Evolutionary conservation across 345 rosid genomes (phyloP).

Genomic region (Gynandropsis gynandra): DNA sequence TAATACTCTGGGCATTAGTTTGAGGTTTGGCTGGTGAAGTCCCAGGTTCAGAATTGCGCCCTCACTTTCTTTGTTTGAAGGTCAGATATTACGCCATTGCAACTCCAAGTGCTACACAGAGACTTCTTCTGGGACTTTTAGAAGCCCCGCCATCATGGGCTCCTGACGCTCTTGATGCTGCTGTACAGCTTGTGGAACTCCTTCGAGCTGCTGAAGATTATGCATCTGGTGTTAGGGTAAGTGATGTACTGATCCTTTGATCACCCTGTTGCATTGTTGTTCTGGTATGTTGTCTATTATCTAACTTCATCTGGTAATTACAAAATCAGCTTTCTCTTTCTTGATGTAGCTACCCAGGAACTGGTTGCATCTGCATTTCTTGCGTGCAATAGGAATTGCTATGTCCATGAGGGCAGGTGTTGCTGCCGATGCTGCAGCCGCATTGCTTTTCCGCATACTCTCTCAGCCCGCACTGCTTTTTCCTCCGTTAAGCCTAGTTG

Average conservation of each 20-base stretch:
- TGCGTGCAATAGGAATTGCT: constrained; percentile 95
- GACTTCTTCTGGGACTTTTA: constrained; percentile 93
- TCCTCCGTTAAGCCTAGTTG: constrained; percentile 89
- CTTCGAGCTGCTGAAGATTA: constrained; percentile 98
- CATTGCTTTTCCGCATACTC: constrained; percentile 85
- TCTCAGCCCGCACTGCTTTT: constrained; percentile 96
- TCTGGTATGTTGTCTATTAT: neutral
- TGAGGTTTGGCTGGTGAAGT: constrained; percentile 8
- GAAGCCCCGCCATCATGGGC: constrained; percentile 99
- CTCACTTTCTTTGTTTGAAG: constrained; percentile 20
- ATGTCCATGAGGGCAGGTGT: constrained; percentile 99
- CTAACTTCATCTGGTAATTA: neutral
- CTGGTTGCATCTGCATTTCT: constrained; percentile 98
- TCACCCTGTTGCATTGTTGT: neutral
- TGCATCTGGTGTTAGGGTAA: constrained; percentile 89
- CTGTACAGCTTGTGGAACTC: constrained; percentile 98
- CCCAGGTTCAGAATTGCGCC: constrained; percentile 10
- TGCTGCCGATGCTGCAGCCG: constrained; percentile 99
- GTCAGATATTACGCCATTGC: constrained; percentile 90
- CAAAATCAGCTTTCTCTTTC: constrained; percentile 19
- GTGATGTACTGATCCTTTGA: constrained; percentile 19
- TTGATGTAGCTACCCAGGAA: constrained; percentile 82
- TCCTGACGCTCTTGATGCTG: constrained; percentile 99
- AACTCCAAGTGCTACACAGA: constrained; percentile 96
- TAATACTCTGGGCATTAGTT: constrained; percentile 7